Percentiles rank a stretch among this genome's conserved stretches.
Conservation (phyloP, 495 filamentous ascomycete species). For the Clohesyomyces aquaticus region DNA sequence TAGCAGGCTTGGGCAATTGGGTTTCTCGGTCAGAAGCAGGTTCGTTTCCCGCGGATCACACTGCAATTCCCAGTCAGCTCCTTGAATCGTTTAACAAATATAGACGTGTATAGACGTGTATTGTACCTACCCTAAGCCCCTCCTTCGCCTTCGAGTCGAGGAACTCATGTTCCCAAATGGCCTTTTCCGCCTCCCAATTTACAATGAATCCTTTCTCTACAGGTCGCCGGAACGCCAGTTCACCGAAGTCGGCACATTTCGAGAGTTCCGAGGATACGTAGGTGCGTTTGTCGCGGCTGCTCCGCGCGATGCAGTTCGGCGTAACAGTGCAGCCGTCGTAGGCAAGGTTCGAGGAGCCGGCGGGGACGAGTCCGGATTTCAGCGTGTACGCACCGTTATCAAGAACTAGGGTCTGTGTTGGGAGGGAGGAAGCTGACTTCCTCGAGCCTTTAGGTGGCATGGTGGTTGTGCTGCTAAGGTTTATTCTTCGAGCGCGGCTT, state of each 20-base stretch:
- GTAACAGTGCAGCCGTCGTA: constrained; percentile 65
- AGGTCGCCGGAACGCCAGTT: constrained; percentile 82
- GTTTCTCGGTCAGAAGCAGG: constrained; percentile 83
- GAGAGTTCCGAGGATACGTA: constrained; percentile 82
- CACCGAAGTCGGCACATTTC: constrained; percentile 84
- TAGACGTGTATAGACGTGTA: constrained; percentile 6
- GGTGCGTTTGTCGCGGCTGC: constrained; percentile 69
- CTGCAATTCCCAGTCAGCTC: constrained; percentile 32
- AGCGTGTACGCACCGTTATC: constrained; percentile 95
- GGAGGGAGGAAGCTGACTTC: constrained; percentile 20
- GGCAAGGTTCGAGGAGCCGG: constrained; percentile 34
- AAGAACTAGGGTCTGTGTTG: constrained; percentile 75
- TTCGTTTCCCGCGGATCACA: constrained; percentile 82
- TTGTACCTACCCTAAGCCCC: constrained; percentile 38
- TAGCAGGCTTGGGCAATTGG: constrained; percentile 79
- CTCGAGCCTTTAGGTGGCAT: constrained; percentile 38
- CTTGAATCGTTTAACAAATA: not conserved
- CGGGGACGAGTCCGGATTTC: constrained; percentile 82
- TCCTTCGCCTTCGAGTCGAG: constrained; percentile 72
- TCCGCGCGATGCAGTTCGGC: constrained; percentile 85
- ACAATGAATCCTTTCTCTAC: constrained; percentile 95
- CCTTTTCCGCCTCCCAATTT: constrained; percentile 95
- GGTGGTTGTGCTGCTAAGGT: not conserved
- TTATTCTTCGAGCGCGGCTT: not conserved
- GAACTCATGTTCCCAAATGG: constrained; percentile 93